Percentiles rank a stretch among this genome's conserved stretches.
Evolutionary conservation across 2,329 filamentous ascomycete genomes (phyloP).

Genomic region (Neobulgaria alba): DNA sequence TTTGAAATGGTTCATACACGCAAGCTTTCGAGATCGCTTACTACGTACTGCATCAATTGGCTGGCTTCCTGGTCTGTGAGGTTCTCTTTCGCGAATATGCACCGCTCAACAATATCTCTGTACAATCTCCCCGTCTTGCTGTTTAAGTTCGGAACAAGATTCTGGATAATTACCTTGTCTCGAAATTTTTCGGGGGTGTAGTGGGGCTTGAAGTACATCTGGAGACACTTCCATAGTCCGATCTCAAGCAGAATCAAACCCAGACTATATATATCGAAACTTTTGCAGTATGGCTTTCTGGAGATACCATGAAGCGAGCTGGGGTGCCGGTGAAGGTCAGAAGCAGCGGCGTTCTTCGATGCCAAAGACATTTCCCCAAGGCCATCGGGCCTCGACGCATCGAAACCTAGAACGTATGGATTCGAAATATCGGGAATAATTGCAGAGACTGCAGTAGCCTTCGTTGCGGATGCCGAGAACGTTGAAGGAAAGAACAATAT

Average conservation of each 20-base stretch:
- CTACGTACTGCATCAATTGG: slow-evolving; percentile 36
- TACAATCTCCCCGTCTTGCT: slow-evolving; percentile 36
- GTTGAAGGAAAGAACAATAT: slow-evolving; percentile 37
- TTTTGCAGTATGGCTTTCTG: slow-evolving; percentile 32
- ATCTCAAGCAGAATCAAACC: slow-evolving; percentile 42
- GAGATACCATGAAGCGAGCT: slow-evolving; percentile 32
- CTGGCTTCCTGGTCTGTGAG: slow-evolving; percentile 31
- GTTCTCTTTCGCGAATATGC: slow-evolving; percentile 32
- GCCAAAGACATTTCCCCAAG: slow-evolving; percentile 32
- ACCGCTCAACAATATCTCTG: slow-evolving; percentile 35
- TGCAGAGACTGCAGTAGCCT: slow-evolving; percentile 21
- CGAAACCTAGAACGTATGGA: slow-evolving; percentile 34
- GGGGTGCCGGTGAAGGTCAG: slow-evolving; percentile 40
- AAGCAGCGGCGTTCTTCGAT: slow-evolving; percentile 32
- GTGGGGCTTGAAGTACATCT: slow-evolving; percentile 34
- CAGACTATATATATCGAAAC: slow-evolving; percentile 37
- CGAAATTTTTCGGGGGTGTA: slow-evolving; percentile 36
- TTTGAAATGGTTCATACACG: not conserved
- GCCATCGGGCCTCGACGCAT: slow-evolving; percentile 32
- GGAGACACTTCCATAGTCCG: slow-evolving; percentile 37
- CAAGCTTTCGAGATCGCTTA: slow-evolving; percentile 34
- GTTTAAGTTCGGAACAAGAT: slow-evolving; percentile 34
- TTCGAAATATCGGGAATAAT: slow-evolving; percentile 33
- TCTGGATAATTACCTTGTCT: slow-evolving; percentile 34
- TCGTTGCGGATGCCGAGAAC: slow-evolving; percentile 23